Percentiles rank a stretch among this genome's conserved stretches.
Conservation (phyloP, 1,284 basidiomycete species). For the Sporisorium iseilematis-ciliati region DNA sequence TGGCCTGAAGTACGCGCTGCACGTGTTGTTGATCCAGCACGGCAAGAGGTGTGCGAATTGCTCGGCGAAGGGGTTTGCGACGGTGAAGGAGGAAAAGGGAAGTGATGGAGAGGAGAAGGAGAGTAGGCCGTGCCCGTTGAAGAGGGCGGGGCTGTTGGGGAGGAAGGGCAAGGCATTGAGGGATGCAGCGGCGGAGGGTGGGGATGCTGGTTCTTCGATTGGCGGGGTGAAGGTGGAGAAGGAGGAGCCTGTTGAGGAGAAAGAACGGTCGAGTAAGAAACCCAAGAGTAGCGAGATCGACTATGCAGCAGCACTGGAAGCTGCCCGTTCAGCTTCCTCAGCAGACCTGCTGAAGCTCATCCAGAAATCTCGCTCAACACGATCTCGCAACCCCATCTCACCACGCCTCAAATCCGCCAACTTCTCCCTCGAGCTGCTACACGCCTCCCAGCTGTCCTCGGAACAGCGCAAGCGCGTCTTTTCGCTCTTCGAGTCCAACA, state of each 20-base stretch:
- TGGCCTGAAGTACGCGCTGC: constrained; percentile 79
- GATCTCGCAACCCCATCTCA: constrained; percentile 25
- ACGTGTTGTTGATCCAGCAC: constrained; percentile 79
- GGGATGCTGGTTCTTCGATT: neutral
- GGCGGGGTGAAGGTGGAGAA: constrained; percentile 25
- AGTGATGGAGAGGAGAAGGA: constrained; percentile 10
- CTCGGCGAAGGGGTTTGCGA: constrained; percentile 66
- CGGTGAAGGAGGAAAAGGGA: constrained; percentile 58
- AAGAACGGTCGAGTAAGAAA: constrained; percentile 4
- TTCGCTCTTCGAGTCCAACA: constrained; percentile 41
- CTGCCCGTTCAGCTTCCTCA: constrained; percentile 10
- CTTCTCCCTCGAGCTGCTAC: constrained; percentile 31
- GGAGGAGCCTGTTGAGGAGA: constrained; percentile 18
- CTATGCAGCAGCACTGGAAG: constrained; percentile 16
- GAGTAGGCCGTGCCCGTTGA: constrained; percentile 44
- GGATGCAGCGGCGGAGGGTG: constrained; percentile 28
- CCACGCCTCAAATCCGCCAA: constrained; percentile 8
- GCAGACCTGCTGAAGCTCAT: constrained; percentile 18
- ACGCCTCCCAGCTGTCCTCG: constrained; percentile 14
- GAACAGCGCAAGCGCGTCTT: constrained; percentile 52
- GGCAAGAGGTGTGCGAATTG: constrained; percentile 70
- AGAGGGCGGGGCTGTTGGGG: constrained; percentile 40
- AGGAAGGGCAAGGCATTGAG: constrained; percentile 51
- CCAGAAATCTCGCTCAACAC: constrained; percentile 18
- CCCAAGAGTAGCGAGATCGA: constrained; percentile 16